These are phyloP conservation scores for Rhizophagus sp. DNA, from an alignment of 192 early-diverging fungal genomes.

Conservation along the genomic window DNA sequence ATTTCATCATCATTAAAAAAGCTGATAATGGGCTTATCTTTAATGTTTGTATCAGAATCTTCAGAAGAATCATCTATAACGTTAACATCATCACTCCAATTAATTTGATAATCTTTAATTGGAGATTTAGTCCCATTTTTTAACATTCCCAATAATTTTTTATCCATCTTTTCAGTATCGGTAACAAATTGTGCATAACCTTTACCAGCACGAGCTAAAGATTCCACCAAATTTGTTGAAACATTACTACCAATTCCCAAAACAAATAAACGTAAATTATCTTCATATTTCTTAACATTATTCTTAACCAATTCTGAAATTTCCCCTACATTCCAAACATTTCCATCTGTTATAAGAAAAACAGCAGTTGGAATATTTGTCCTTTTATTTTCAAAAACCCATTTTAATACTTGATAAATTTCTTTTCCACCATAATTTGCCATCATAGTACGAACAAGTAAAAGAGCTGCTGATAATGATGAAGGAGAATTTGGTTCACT, in stretches of 20 bases:
- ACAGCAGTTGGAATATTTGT: slow-evolving; percentile 44
- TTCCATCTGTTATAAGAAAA: slow-evolving; percentile 48
- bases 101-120: slow-evolving; percentile 47
- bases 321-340: slow-evolving; percentile 48
- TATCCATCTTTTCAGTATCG: slow-evolving; percentile 50
- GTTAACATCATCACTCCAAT: slow-evolving; percentile 5
- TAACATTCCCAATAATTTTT: slow-evolving; percentile 55
- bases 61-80: neutral
- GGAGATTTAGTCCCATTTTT: slow-evolving; percentile 46
- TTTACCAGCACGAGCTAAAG: slow-evolving; percentile 48
- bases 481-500: slow-evolving; percentile 39
- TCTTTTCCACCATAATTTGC: slow-evolving; percentile 56
- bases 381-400: slow-evolving; percentile 30
- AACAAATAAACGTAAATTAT: slow-evolving; percentile 46
- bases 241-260: slow-evolving; percentile 54
- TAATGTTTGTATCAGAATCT: neutral
- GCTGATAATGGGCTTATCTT: neutral
- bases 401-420: slow-evolving; percentile 40
- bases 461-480: slow-evolving; percentile 37
- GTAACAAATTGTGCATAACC: slow-evolving; percentile 52
- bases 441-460: slow-evolving; percentile 35
- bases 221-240: slow-evolving; percentile 52
- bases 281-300: slow-evolving; percentile 6
- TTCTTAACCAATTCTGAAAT: slow-evolving; percentile 37
- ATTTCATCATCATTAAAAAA: neutral